These are phyloP conservation scores for Ganoderma meredithae DNA, from an alignment of 1,284 basidiomycete species.

Conservation along the genomic window DNA sequence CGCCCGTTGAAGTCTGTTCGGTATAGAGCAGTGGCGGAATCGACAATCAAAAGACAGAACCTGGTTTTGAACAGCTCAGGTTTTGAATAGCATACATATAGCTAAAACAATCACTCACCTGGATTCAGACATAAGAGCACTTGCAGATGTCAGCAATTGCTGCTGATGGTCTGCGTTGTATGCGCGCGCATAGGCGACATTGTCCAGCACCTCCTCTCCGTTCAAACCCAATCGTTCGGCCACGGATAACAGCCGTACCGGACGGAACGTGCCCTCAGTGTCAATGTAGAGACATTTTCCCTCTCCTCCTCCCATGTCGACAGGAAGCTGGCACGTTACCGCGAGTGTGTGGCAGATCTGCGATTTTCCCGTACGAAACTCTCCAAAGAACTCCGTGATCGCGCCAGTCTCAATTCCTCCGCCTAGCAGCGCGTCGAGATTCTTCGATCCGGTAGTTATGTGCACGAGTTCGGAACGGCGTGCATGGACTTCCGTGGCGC, in stretches of 20 bases:
- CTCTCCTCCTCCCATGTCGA: conserved; percentile 98
- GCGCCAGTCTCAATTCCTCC: conserved; percentile 99
- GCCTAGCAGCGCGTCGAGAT: conserved; percentile 94
- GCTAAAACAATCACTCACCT: conserved; percentile 60
- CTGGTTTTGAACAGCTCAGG: conserved; percentile 49
- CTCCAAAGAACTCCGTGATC: conserved; percentile 98
- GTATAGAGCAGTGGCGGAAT: conserved; percentile 96
- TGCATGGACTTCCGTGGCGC: conserved; percentile 97
- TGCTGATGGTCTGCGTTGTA: conserved; percentile 99
- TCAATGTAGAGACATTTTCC: conserved; percentile 99
- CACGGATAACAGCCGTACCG: conserved; percentile 92
- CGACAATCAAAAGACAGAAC: conserved; percentile 96
- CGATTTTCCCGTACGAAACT: conserved; percentile 98
- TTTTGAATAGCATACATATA: conserved; percentile 30
- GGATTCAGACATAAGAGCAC: conserved; percentile 97
- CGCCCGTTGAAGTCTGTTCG: conserved; percentile 96
- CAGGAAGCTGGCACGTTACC: conserved; percentile 97
- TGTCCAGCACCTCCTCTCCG: conserved; percentile 97
- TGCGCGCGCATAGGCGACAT: conserved; percentile 97
- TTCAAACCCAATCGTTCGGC: conserved; percentile 96
- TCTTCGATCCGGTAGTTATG: conserved; percentile 97
- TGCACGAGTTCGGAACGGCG: conserved; percentile 96
- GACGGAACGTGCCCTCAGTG: conserved; percentile 98
- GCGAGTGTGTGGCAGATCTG: conserved; percentile 98
- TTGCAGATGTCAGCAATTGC: conserved; percentile 89